These are phyloP conservation scores for Ceratobasidium sp. DNA, from an alignment of 1,284 basidiomycete genomes.

Conservation along the genomic window DNA sequence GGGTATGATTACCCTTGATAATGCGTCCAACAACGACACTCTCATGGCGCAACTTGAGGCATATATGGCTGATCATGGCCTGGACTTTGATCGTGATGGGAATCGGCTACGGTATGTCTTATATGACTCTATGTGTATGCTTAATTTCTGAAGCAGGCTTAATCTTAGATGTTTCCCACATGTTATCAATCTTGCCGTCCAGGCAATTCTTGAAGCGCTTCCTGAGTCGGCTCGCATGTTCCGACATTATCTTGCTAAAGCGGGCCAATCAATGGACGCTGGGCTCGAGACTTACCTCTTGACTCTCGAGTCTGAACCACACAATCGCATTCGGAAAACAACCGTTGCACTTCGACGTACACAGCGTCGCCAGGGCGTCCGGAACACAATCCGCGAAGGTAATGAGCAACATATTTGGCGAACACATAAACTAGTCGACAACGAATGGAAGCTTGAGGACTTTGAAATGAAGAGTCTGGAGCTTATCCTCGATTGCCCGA, in stretches of 20 bases:
- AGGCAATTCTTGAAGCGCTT: conserved; percentile 22
- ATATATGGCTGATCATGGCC: not conserved
- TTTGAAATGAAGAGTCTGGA: conserved; percentile 9
- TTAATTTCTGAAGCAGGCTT: not conserved
- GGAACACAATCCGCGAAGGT: conserved; percentile 7
- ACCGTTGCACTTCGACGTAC: conserved; percentile 29
- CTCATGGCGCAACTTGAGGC: conserved; percentile 28
- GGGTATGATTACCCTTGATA: conserved; percentile 46
- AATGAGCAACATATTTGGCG: not conserved
- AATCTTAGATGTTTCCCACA: conserved; percentile 47
- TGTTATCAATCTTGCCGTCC: conserved; percentile 45
- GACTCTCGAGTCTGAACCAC: conserved; percentile 5
- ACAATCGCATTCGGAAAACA: not conserved
- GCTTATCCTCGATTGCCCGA: conserved; percentile 40
- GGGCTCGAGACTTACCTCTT: not conserved
- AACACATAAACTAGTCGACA: not conserved
- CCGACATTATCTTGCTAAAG: not conserved
- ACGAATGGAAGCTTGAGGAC: not conserved
- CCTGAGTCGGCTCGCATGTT: not conserved
- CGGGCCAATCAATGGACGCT: not conserved
- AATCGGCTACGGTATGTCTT: conserved; percentile 38
- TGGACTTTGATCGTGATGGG: conserved; percentile 24
- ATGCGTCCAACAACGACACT: conserved; percentile 47
- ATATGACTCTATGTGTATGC: not conserved
- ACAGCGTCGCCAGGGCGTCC: conserved; percentile 26